phyloP scores from a whole-genome alignment of 2,329 filamentous ascomycete genomes.

The Hortaea werneckii region DNA sequence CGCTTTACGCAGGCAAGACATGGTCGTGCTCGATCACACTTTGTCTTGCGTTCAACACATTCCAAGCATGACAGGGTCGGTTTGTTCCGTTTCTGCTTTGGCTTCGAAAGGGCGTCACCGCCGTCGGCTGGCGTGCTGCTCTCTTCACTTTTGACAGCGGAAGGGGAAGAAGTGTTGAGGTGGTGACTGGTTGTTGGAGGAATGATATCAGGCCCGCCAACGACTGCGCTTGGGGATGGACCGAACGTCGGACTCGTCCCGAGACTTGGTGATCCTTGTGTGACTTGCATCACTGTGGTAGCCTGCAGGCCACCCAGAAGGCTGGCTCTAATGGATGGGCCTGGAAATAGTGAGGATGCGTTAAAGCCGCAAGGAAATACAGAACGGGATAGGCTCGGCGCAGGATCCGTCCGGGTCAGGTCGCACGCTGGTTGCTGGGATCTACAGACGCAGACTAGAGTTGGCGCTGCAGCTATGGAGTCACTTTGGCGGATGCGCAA shows the following conservation, averaged over 20 bases:
- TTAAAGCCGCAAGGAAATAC: background rate
- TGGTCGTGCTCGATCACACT: conserved; percentile 68
- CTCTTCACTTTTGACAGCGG: conserved; percentile 1
- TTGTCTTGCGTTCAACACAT: conserved; percentile 67
- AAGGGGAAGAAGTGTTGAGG: background rate
- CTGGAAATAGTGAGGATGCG: background rate
- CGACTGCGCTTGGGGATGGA: background rate
- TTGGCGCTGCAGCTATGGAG: too few species aligned
- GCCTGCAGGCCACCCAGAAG: background rate
- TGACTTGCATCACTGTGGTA: conserved; percentile 2
- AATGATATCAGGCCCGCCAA: background rate
- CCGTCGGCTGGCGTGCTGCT: background rate
- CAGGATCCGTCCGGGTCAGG: too few species aligned
- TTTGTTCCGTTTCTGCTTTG: conserved; percentile 74
- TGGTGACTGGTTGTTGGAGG: background rate
- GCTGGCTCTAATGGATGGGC: background rate
- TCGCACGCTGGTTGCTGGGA: too few species aligned
- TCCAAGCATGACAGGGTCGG: conserved; percentile 69
- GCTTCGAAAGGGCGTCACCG: conserved; percentile 9
- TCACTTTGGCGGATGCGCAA: too few species aligned
- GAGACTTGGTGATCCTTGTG: background rate
- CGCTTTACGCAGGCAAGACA: conserved; percentile 57
- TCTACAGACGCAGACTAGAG: too few species aligned
- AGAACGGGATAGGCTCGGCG: background rate
- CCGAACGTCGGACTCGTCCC: background rate